Percentiles rank a stretch among this genome's conserved stretches.
These are phyloP conservation scores for Sambucus nigra DNA, from an alignment of 129 eudicot species.

Conservation along the genomic window DNA sequence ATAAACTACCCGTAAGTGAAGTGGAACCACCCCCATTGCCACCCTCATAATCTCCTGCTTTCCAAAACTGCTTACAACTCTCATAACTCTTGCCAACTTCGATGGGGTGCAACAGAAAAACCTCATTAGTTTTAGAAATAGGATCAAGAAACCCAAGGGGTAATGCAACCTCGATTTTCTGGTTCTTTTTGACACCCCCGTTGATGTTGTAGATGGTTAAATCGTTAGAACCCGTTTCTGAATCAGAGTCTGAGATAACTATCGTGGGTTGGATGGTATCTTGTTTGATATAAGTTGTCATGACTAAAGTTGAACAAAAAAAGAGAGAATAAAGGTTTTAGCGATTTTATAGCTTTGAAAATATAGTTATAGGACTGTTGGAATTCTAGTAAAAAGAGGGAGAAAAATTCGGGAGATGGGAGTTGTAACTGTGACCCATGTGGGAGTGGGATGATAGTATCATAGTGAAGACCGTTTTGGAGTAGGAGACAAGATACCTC, in stretches of 20 bases:
- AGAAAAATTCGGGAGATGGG: neutral
- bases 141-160: conserved; percentile 62
- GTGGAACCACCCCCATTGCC: conserved; percentile 1
- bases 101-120: neutral
- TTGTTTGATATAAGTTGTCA: conserved; percentile 15
- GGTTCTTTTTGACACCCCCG: conserved; percentile 18
- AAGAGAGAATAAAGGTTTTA: too few species aligned
- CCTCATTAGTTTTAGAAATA: neutral
- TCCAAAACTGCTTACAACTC: conserved; percentile 62
- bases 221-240: conserved; percentile 15
- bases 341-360: too few species aligned
- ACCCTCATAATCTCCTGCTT: conserved; percentile 54
- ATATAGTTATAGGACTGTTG: too few species aligned
- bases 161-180: conserved; percentile 16
- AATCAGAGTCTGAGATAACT: conserved; percentile 19
- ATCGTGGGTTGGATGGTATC: conserved; percentile 14
- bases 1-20: conserved; percentile 15
- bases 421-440: neutral
- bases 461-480: too few species aligned
- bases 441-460: too few species aligned
- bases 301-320: too few species aligned
- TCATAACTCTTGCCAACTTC: neutral
- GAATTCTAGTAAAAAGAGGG: neutral
- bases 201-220: conserved; percentile 14
- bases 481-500: too few species aligned